A percentile compares a stretch with the other conserved stretches of the same genome.
phyloP scores from a whole-genome alignment of 1,284 basidiomycete genomes.

The Irpex sp. region DNA sequence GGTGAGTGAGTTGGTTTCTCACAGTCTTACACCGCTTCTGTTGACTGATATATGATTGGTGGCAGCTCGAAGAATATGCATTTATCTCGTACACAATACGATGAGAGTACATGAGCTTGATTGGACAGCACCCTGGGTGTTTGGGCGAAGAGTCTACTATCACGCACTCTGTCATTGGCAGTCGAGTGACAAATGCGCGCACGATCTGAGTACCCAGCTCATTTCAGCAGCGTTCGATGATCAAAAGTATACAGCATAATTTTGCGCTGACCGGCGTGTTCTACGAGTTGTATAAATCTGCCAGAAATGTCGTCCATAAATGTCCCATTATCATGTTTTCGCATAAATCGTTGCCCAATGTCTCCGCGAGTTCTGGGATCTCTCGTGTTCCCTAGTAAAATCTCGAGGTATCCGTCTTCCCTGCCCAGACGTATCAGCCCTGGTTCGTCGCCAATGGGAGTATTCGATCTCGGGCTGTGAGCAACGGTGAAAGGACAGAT shows the following conservation, averaged over 20 bases:
- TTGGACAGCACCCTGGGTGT: no score
- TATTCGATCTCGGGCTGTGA: neutral
- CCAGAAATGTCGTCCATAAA: neutral
- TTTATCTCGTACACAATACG: neutral
- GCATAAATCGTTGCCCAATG: neutral
- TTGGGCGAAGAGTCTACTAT: no score
- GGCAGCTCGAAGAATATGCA: neutral
- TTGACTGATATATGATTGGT: neutral
- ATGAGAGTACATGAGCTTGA: no score
- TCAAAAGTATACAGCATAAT: neutral
- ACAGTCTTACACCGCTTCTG: no score
- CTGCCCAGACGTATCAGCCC: neutral
- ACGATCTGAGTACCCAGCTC: neutral
- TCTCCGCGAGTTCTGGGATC: neutral
- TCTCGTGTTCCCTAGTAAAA: neutral
- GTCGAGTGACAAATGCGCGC: neutral
- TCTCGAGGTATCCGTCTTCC: neutral
- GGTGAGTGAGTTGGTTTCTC: no score
- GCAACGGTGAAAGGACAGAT: neutral
- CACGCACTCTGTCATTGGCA: no score
- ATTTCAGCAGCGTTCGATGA: neutral
- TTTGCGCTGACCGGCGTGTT: neutral
- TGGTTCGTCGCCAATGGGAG: neutral
- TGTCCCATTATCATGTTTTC: neutral
- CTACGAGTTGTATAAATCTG: neutral